Base-by-base conservation (phyloP, 2,329 filamentous ascomycete species). In the Diaporthe destruens region DNA sequence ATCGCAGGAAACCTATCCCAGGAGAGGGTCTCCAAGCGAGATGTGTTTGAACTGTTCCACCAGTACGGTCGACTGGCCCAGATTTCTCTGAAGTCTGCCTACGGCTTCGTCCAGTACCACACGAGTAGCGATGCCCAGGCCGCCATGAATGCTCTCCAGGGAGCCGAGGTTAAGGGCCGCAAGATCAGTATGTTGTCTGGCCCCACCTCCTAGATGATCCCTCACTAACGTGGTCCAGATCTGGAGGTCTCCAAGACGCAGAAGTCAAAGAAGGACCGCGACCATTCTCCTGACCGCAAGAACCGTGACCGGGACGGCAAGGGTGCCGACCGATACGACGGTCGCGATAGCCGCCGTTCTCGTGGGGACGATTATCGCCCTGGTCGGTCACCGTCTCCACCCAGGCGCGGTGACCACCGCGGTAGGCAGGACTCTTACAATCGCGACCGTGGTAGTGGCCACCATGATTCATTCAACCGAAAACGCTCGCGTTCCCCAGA, bases 61-160 rank as follows among this genome's bases (percentile, higher is more conserved):
- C 89, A 88, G 72, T 95, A 94, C 80, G 96, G 96, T 69, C 92
- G 92, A 74, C 86, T 99, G 59, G 96, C 95, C 2, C 96, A 99
- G 80, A 96, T 98, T 74, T 97, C 95, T 0, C 94, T 98, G 77
- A 98, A 98, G 82, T 95, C 96, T 76, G 95, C 95, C 1, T 98
- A 98, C 82, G 96, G 96, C 1, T 99, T 98, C 80, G 95, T 98
- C 47, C 96, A 98, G 80, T 99, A 97, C 76, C 88, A 98, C 76
- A 92, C 94, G 39, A 85, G 91, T 5, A 86, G 88, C 2, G 92
- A 96, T 78, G 97, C 95, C 75, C 86, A 89, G 71, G 86, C 87
- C 57, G 96, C 96, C 6, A 88, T 98, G 77, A 87, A 93, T 47
- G 87, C 88, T 47, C 91, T 98, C 74, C 94, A 98, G 82, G 94